A percentile compares a stretch with the other conserved stretches of the same genome.
phyloP scores from a whole-genome alignment of 192 early-diverging fungal genomes.

The Gaertneriomyces sp. region DNA sequence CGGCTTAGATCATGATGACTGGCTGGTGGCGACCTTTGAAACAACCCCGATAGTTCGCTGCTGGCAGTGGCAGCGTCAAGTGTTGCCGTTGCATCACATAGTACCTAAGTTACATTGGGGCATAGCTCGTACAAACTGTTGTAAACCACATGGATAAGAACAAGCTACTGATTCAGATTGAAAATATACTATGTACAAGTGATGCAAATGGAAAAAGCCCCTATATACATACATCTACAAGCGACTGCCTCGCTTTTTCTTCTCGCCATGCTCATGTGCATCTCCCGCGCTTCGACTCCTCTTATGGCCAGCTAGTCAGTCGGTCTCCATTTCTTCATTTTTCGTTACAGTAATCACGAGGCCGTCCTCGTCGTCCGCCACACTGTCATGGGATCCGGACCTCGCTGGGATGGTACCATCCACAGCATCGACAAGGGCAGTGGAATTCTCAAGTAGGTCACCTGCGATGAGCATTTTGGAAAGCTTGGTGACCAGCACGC shows the following conservation, averaged over 20 bases:
- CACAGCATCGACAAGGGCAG: slow-evolving; percentile 25
- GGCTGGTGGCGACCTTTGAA: no score
- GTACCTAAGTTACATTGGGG: no score
- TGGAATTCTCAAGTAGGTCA: slow-evolving; percentile 50
- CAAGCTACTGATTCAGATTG: no score
- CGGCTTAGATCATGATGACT: no score
- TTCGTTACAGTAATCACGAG: neutral
- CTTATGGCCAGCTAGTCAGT: slow-evolving; percentile 15
- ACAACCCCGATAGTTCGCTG: no score
- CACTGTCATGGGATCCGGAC: neutral
- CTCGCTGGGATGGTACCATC: neutral
- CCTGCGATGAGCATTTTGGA: slow-evolving; percentile 67
- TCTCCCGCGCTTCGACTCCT: neutral
- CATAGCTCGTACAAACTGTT: no score
- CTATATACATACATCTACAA: neutral
- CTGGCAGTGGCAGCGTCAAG: no score
- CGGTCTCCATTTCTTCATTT: slow-evolving; percentile 6
- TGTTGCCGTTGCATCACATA: no score
- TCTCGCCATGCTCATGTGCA: neutral
- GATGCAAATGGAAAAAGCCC: no score
- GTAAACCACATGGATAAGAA: no score
- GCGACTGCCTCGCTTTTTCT: neutral
- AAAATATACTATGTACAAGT: no score
- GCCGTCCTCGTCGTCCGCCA: slow-evolving; percentile 15
- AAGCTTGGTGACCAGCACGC: slow-evolving; percentile 77